Conservation (phyloP, 768 basidiomycete species). For the Trametes villosa region DNA sequence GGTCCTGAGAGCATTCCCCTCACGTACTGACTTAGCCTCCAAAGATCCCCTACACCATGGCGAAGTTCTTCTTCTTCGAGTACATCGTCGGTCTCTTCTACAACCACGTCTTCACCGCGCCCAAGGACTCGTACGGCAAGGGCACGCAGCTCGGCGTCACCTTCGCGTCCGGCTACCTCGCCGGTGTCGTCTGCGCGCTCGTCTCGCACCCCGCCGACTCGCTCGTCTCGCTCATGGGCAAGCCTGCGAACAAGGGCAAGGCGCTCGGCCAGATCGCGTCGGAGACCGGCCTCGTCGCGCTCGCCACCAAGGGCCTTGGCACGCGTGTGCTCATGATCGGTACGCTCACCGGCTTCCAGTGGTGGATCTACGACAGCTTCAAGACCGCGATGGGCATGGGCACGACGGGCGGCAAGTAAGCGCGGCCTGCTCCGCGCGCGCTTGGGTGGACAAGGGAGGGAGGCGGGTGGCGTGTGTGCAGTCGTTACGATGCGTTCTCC, state of each 20-base stretch:
- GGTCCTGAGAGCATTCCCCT: neutral
- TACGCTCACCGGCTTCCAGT: conserved; percentile 74
- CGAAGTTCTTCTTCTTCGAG: conserved; percentile 97
- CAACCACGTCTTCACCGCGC: conserved; percentile 80
- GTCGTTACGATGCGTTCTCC: conserved; percentile 19
- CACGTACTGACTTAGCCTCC: neutral
- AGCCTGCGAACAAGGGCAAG: conserved; percentile 85
- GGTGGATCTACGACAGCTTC: conserved; percentile 94
- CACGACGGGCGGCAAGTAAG: conserved; percentile 87
- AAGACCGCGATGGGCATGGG: conserved; percentile 84
- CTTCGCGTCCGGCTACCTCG: conserved; percentile 89
- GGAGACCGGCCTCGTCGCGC: conserved; percentile 65
- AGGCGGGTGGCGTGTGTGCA: conserved; percentile 10
- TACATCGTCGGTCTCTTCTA: conserved; percentile 87
- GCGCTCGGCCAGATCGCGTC: conserved; percentile 66
- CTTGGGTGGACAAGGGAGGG: neutral
- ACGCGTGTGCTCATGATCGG: conserved; percentile 85
- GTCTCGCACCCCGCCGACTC: conserved; percentile 98
- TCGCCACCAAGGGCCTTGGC: conserved; percentile 86
- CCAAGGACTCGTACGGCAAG: conserved; percentile 80
- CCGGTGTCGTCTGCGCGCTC: conserved; percentile 94
- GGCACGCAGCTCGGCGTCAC: conserved; percentile 87
- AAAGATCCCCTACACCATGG: conserved; percentile 98
- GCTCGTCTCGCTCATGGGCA: conserved; percentile 91
- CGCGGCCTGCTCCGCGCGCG: conserved; percentile 11